phyloP scores from a whole-genome alignment of 495 filamentous ascomycete species.

The Aspergillus coremiiformis region DNA sequence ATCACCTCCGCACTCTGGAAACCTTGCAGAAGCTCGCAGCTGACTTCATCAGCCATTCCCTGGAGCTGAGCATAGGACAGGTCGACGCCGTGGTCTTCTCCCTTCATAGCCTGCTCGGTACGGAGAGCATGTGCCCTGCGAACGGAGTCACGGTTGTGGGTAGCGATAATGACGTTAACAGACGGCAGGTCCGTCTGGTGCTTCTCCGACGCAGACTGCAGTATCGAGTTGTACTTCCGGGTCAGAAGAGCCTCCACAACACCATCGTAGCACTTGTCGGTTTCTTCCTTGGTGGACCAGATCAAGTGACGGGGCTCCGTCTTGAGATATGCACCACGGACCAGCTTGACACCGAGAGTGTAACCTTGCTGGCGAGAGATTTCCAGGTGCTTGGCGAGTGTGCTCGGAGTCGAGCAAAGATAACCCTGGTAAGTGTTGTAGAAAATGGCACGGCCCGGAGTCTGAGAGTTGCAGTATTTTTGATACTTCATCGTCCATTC shows the following conservation, averaged over 20 bases:
- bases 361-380: conserved; percentile 60
- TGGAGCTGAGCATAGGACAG: conserved; percentile 85
- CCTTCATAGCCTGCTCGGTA: conserved; percentile 39
- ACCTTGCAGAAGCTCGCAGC: conserved; percentile 65
- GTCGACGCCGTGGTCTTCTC: conserved; percentile 43
- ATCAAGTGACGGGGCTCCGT: conserved; percentile 73
- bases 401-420: conserved; percentile 59
- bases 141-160: conserved; percentile 86
- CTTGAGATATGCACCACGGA: conserved; percentile 83
- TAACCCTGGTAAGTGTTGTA: conserved; percentile 83
- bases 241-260: conserved; percentile 51
- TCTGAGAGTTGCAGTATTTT: conserved; percentile 64
- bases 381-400: conserved; percentile 60
- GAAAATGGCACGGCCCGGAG: conserved; percentile 53
- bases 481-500: conserved; percentile 75
- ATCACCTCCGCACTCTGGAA: conserved; percentile 26
- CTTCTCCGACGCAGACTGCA: conserved; percentile 33
- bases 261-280: conserved; percentile 58
- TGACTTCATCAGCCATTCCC: conserved; percentile 96
- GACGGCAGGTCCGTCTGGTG: conserved; percentile 45
- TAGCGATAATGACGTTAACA: conserved; percentile 70
- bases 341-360: conserved; percentile 82
- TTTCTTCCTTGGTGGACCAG: conserved; percentile 75
- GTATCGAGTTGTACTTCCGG: conserved; percentile 46
- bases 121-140: conserved; percentile 57